A percentile compares a stretch with the other conserved stretches of the same genome.
Conservation (phyloP, 2,329 filamentous ascomycete genomes). For the Xylariaceae sp. region DNA sequence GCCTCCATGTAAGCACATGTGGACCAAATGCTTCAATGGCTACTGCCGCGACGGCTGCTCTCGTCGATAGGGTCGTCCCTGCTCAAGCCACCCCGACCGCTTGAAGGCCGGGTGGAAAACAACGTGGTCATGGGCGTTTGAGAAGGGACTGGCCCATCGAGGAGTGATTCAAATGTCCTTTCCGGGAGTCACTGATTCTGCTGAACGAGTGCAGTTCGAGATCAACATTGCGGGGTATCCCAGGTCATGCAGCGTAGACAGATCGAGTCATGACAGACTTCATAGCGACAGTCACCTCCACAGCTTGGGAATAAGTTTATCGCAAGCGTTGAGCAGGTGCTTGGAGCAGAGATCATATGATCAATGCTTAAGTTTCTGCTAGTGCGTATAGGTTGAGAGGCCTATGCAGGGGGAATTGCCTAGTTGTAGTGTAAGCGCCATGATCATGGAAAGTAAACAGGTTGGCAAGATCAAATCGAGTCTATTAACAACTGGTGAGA, state of each 20-base stretch:
- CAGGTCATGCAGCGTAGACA: no score
- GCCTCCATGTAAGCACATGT: slow-evolving; percentile 30
- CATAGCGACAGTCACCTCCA: no score
- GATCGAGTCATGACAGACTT: no score
- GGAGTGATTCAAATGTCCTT: background rate
- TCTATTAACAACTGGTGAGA: slow-evolving; percentile 1
- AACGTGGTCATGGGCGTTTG: background rate
- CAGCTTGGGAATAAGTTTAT: no score
- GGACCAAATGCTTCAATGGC: slow-evolving; percentile 2
- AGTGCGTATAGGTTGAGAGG: background rate
- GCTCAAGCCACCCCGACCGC: slow-evolving; percentile 11
- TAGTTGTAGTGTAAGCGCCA: background rate
- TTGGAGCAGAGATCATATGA: no score
- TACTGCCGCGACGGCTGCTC: slow-evolving; percentile 1
- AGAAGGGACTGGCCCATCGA: background rate
- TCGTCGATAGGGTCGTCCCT: slow-evolving; percentile 7
- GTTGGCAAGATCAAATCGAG: background rate
- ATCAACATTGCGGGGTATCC: background rate
- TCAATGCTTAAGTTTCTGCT: no score
- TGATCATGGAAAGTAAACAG: background rate
- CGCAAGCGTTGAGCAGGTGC: no score
- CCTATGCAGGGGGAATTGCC: no score
- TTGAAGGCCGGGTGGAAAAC: background rate
- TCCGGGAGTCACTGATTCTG: background rate
- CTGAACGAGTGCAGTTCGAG: background rate